Evolutionary conservation across 1,284 basidiomycete genomes (phyloP).

Genomic region (Omphalotus olearius): DNA sequence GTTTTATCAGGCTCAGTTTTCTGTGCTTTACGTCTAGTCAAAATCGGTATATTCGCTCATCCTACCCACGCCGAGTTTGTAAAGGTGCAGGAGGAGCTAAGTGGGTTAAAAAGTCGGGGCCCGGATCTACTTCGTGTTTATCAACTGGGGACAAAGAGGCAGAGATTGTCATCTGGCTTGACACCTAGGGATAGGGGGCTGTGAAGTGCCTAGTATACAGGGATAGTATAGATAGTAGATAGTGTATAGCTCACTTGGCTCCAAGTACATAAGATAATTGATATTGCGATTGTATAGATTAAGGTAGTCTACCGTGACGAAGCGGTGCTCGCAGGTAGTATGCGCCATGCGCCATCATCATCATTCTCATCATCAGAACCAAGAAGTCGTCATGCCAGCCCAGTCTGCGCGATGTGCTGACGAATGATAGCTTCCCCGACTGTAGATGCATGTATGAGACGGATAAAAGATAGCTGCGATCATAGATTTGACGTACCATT

Average conservation of each 20-base stretch:
- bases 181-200: no score
- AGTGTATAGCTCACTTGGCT: no score
- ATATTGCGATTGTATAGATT: no score
- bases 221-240: no score
- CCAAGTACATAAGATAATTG: no score
- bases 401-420: constrained; percentile 51
- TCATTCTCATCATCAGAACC: not conserved
- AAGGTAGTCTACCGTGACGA: no score
- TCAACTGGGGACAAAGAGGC: constrained; percentile 35
- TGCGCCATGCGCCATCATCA: not conserved
- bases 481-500: constrained; percentile 45
- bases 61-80: constrained; percentile 28
- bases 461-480: not conserved
- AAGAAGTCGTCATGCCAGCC: constrained; percentile 27
- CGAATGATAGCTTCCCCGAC: constrained; percentile 65
- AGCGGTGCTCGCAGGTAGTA: no score
- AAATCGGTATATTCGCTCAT: constrained; percentile 36
- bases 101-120: constrained; percentile 21
- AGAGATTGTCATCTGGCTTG: constrained; percentile 15
- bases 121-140: constrained; percentile 26
- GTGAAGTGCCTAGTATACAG: no score
- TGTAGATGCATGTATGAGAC: constrained; percentile 19
- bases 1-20: not conserved
- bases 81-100: constrained; percentile 27
- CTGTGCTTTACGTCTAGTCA: constrained; percentile 21